Base-by-base conservation (phyloP, 305 asterid genomes). In the Ilex paraguariensis region DNA sequence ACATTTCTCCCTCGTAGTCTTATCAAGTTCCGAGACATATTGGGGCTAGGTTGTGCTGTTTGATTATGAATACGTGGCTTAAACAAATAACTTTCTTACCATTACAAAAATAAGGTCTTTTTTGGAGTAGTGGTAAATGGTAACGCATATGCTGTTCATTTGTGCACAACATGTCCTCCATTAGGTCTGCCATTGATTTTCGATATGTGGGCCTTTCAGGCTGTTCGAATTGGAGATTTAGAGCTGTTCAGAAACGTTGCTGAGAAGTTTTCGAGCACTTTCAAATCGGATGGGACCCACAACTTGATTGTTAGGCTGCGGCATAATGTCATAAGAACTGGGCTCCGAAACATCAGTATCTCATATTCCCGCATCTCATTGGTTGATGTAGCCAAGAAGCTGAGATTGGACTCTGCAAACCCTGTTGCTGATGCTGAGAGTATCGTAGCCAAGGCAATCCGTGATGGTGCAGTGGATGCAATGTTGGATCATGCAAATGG, bases 341-440 rank as follows among this genome's bases (percentile, higher is more conserved):
- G 97, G 52, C 74, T 90, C 9, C 91, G 98, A 61, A 92, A 92
- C 81, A 87, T 87, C 28, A 92, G 94, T 69, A 92, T 92, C 78
- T 90, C 98, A 0, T 92, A 92, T 70, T 92, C 98, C 13, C 79
- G 74, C 61, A 92, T 92, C 70, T 92, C 98, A 7, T 75, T 92
- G 57, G 72, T 71, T 44, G 98, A 92, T 77, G 84, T 90, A 54
- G 96, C 96, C 1, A 84, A 79, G 79, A 92, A 92, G 79, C 73
- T 92, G 84, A 78, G 91, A 67, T 68, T 90, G 70, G 98, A 92
- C 67, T 85, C 98, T 40, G 66, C 86, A 30, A 82, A 85, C 61
- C 98, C 97, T 13, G 76, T 90, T 63, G 97, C 97, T 57, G 97
- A 92, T 75, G 98, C 97, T 52, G 98, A 87, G 83, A 83, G 97